Percentiles rank a stretch among this genome's conserved stretches.
Evolutionary conservation across 257 asterid species (phyloP).

Genomic region (Solanum dulcamara): DNA sequence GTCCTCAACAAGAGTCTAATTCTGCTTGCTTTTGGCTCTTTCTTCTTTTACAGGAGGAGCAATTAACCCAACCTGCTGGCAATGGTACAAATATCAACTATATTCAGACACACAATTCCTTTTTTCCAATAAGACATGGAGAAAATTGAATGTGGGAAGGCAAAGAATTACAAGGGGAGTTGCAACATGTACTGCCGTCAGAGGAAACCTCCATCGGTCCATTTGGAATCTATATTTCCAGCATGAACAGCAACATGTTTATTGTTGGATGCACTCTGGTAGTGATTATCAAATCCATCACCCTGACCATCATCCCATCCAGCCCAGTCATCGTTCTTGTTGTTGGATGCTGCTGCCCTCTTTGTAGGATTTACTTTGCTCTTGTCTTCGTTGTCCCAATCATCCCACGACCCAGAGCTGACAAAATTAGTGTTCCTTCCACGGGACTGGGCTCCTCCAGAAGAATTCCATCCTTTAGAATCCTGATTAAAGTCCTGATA

Average conservation of each 20-base stretch:
- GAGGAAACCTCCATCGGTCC: too few relatives aligned
- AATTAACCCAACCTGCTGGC: slow-evolving; percentile 15
- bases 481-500: slow-evolving; percentile 46
- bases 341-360: slow-evolving; percentile 23
- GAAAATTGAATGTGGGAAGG: too few relatives aligned
- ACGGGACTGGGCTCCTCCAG: slow-evolving; percentile 29
- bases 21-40: slow-evolving; percentile 4
- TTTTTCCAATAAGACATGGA: too few relatives aligned
- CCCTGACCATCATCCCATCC: slow-evolving; percentile 99
- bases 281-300: slow-evolving; percentile 29
- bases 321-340: slow-evolving; percentile 73
- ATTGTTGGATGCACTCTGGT: too few relatives aligned
- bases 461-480: slow-evolving; percentile 44
- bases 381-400: slow-evolving; percentile 57
- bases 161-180: too few relatives aligned
- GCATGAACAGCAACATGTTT: too few relatives aligned
- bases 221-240: too few relatives aligned
- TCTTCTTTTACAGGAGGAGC: slow-evolving; percentile 9
- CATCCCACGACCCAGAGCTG: slow-evolving; percentile 60
- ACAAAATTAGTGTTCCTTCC: slow-evolving; percentile 26
- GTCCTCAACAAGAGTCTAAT: slow-evolving; percentile 14
- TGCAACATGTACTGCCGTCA: too few relatives aligned
- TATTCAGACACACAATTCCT: slow-evolving; percentile 22
- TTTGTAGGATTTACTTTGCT: slow-evolving; percentile 37
- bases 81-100: slow-evolving; percentile 26